A percentile compares a stretch with the other conserved stretches of the same genome.
Evolutionary conservation across 331 rosid genomes (phyloP).

Genomic region (Quercus lobata): DNA sequence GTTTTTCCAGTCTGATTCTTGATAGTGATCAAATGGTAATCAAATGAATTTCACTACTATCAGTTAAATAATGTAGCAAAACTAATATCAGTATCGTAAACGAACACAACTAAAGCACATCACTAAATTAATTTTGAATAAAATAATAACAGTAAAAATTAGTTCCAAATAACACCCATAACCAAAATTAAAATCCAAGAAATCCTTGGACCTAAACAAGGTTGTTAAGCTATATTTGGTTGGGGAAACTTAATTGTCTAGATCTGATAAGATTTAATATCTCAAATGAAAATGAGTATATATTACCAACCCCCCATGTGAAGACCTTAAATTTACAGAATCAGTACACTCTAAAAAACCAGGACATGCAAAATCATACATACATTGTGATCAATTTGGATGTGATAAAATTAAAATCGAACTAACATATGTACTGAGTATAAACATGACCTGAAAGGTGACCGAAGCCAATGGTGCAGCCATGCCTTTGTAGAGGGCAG

Average conservation of each 20-base stretch:
- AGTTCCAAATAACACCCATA: background rate
- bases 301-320: background rate
- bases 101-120: background rate
- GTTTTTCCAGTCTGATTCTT: background rate
- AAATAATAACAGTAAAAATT: background rate
- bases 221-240: background rate
- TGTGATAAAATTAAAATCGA: too few species aligned
- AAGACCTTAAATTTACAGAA: background rate
- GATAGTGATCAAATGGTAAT: background rate
- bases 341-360: background rate
- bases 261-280: constrained; percentile 8
- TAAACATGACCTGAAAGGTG: constrained; percentile 65
- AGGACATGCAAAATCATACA: background rate
- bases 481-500: constrained; percentile 84
- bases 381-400: background rate
- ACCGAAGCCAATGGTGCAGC: constrained; percentile 74
- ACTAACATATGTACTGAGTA: background rate
- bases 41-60: background rate
- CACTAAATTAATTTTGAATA: background rate
- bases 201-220: background rate
- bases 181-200: background rate
- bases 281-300: background rate
- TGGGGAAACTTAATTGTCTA: background rate
- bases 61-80: background rate
- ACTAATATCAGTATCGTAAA: background rate